Base-by-base conservation (phyloP, 371 early-diverging fungal genomes). In the Mycotypha africana region DNA sequence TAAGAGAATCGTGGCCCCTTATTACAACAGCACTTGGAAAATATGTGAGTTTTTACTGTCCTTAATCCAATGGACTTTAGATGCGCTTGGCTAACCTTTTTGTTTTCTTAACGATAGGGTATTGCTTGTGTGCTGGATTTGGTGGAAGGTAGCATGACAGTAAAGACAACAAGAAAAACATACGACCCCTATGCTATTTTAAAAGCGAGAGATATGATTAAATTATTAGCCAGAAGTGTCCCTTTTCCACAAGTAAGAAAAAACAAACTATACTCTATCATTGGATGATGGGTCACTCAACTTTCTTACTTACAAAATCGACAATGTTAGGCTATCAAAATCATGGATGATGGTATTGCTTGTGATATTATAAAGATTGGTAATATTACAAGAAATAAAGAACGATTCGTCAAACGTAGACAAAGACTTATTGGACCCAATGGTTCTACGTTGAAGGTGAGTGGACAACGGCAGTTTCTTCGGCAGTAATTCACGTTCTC, bases 331-430 rank as follows among this genome's bases (percentile, higher is more conserved):
- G 92, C 97, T 0, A 64, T 89, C 21, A 89, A 87, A 65, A 80
- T 97, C 38, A 69, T 99, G 67, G 92, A 99, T 28, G 99, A 99
- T 66, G 92, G 85, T 19, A 74, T 90, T 38, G 84, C 92, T 32
- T 92, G 90, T 56, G 99, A 99, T 59, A 92, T 99, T 52, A 88
- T 99, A 60, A 97, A 97, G 71, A 95, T 98, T 53, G 97, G 97
- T 34, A 92, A 88, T 59, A 70, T 96, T 53, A 82, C 93, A 26
- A 77, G 88, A 32, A 97, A 93, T 74, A 97, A 97, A 76, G 96
- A 98, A 62, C 80, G 94, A 11, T 99, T 98, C 70, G 92, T 99
- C 17, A 98, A 98, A 65, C 86, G 99, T 49, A 81, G 99, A 51
- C 96, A 97, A 60, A 79, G 99, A 45, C 69, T 99, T 24, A 80